Conservation (phyloP, 192 early-diverging fungal genomes). For the Podila verticillata region DNA sequence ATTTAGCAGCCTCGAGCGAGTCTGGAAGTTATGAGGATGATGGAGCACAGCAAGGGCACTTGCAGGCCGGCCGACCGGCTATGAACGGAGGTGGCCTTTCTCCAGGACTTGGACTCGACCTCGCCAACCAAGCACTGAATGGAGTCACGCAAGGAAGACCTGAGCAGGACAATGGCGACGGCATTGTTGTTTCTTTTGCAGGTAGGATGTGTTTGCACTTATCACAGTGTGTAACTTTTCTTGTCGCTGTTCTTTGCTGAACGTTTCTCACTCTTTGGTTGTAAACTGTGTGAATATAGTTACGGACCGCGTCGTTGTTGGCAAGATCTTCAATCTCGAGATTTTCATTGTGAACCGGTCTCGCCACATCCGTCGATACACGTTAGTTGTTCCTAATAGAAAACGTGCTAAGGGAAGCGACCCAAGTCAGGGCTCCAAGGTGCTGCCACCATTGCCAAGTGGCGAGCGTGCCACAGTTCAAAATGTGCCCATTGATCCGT, state of each 20-base stretch:
- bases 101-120: constrained; percentile 39
- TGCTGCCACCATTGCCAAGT: constrained; percentile 54
- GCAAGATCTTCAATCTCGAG: constrained; percentile 62
- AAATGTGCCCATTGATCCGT: constrained; percentile 63
- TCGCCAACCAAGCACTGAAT: constrained; percentile 21
- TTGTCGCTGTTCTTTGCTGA: background rate
- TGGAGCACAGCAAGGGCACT: background rate
- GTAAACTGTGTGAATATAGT: constrained; percentile 20
- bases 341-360: constrained; percentile 68
- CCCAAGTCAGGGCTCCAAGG: constrained; percentile 49
- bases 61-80: constrained; percentile 13
- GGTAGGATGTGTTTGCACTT: constrained; percentile 27
- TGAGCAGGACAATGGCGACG: constrained; percentile 63
- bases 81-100: constrained; percentile 23
- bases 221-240: background rate
- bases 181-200: constrained; percentile 66
- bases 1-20: constrained; percentile 15
- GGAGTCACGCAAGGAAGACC: constrained; percentile 42
- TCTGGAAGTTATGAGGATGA: constrained; percentile 35
- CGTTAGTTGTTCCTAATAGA: constrained; percentile 64
- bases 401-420: constrained; percentile 56
- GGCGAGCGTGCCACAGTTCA: constrained; percentile 32
- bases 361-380: constrained; percentile 60
- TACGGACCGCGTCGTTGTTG: constrained; percentile 52
- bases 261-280: background rate